A percentile compares a stretch with the other conserved stretches of the same genome.
These are phyloP conservation scores for Diospyros kaki DNA, from an alignment of 148 eudicot species.

Conservation along the genomic window DNA sequence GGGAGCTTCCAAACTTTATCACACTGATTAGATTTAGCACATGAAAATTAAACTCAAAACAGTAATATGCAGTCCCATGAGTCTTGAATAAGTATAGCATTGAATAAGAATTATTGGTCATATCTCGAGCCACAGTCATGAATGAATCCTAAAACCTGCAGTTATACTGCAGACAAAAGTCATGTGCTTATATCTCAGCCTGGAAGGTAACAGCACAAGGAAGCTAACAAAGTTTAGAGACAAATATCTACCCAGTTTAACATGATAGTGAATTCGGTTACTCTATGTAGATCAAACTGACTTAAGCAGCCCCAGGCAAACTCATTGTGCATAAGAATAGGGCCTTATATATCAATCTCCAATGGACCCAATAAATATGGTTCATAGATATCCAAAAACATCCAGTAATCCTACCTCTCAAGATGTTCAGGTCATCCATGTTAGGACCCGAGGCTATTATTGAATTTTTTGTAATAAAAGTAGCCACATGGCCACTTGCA, in stretches of 20 bases:
- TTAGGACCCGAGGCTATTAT: no score
- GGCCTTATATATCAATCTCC: background rate
- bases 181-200: conserved; percentile 9
- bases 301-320: background rate
- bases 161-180: conserved; percentile 43
- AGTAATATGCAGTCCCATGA: conserved; percentile 32
- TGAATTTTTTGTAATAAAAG: no score
- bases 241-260: background rate
- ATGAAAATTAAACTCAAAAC: conserved; percentile 29
- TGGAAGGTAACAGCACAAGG: background rate
- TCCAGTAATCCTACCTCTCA: background rate
- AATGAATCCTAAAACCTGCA: conserved; percentile 47
- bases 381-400: background rate
- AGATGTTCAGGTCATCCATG: background rate
- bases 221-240: background rate
- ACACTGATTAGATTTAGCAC: conserved; percentile 32
- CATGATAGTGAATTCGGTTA: background rate
- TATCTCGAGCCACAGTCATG: conserved; percentile 38
- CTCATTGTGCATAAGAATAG: no score
- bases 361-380: background rate
- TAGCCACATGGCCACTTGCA: no score
- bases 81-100: conserved; percentile 37
- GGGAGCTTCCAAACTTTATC: conserved; percentile 40
- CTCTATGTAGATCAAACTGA: background rate
- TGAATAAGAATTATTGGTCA: conserved; percentile 31